Conservation (phyloP, 2,329 filamentous ascomycete genomes). For the Beauveria asiatica region DNA sequence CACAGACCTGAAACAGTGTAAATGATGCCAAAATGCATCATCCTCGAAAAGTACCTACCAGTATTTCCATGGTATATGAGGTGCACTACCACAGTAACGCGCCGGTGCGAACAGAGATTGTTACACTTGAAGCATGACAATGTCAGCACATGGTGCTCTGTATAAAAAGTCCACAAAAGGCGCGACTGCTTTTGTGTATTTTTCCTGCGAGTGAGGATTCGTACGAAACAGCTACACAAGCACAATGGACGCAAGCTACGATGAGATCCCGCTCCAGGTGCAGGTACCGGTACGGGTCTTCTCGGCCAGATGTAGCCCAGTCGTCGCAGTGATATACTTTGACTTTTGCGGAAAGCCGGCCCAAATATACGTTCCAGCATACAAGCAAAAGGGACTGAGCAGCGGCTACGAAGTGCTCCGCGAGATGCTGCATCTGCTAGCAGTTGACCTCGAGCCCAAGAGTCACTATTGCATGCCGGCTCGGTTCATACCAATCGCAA, state of each 20-base stretch:
- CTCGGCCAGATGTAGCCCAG: neutral
- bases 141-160: too few species aligned
- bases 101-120: neutral
- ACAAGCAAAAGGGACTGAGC: neutral
- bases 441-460: neutral
- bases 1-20: neutral
- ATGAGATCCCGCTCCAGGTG: neutral
- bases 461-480: neutral
- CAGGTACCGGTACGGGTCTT: neutral
- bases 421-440: neutral
- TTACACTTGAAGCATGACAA: too few species aligned
- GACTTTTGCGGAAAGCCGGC: neutral
- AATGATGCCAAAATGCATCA: neutral
- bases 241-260: conserved; percentile 1
- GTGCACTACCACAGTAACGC: neutral
- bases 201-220: too few species aligned
- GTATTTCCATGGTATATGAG: neutral
- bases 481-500: neutral
- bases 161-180: neutral
- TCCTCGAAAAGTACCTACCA: neutral
- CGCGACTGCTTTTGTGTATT: neutral
- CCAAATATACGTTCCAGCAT: neutral
- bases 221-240: too few species aligned
- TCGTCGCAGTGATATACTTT: neutral
- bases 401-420: neutral